Conservation (phyloP, 371 early-diverging fungal genomes). For the Lichtheimia corymbifera region DNA sequence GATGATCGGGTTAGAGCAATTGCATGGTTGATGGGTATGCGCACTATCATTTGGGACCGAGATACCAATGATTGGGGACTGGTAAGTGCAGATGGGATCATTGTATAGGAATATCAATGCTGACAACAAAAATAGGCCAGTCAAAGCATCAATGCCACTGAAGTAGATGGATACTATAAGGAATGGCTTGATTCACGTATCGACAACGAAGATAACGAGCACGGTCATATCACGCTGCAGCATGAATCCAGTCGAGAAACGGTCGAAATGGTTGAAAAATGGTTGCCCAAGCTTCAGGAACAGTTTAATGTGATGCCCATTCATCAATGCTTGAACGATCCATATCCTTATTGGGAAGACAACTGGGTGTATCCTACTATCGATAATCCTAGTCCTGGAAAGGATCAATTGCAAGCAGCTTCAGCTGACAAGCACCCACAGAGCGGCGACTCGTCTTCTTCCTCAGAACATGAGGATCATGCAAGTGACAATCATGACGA, state of each 20-base stretch:
- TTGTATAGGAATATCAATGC: too few species aligned
- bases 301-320: constrained; percentile 33
- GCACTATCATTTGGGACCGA: constrained; percentile 43
- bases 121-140: constrained; percentile 6
- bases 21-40: constrained; percentile 49
- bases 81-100: constrained; percentile 10
- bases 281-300: constrained; percentile 30
- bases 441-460: too few species aligned
- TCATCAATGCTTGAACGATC: constrained; percentile 29
- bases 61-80: constrained; percentile 44
- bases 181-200: constrained; percentile 32
- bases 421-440: too few species aligned
- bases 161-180: constrained; percentile 31
- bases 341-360: constrained; percentile 34
- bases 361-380: constrained; percentile 2
- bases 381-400: too few species aligned
- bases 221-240: constrained; percentile 44
- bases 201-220: constrained; percentile 22
- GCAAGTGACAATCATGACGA: too few species aligned
- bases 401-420: too few species aligned
- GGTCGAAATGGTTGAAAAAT: constrained; percentile 29
- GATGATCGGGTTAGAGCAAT: constrained; percentile 53
- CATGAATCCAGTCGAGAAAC: constrained; percentile 36
- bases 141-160: constrained; percentile 14
- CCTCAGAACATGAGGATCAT: too few species aligned